phyloP scores from a whole-genome alignment of 768 basidiomycete species.

The Strobilomyces echinocephalus region DNA sequence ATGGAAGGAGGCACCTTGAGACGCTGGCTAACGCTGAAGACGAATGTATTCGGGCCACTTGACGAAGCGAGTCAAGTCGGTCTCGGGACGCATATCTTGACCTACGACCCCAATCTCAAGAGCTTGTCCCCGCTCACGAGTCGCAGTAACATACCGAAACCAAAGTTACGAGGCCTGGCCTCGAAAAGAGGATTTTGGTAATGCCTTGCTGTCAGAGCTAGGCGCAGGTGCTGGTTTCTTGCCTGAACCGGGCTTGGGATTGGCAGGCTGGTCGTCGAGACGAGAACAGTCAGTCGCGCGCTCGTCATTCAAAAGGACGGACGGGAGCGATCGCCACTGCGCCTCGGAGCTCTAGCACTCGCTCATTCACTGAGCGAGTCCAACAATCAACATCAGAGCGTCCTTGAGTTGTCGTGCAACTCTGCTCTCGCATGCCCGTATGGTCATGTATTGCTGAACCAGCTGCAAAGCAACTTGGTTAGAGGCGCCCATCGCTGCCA shows the following conservation, averaged over 20 bases:
- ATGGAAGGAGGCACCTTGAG: slow-evolving; percentile 98
- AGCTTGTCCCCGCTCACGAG: not conserved
- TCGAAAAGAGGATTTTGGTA: slow-evolving; percentile 97
- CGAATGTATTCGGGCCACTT: slow-evolving; percentile 99
- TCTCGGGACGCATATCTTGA: slow-evolving; percentile 86
- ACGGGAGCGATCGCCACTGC: slow-evolving; percentile 24
- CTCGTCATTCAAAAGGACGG: slow-evolving; percentile 21
- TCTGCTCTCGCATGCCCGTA: slow-evolving; percentile 32
- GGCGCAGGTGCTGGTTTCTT: slow-evolving; percentile 88
- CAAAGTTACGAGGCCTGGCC: slow-evolving; percentile 85
- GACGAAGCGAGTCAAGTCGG: slow-evolving; percentile 94
- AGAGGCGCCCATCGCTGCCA: slow-evolving; percentile 12
- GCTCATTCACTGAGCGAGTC: slow-evolving; percentile 30
- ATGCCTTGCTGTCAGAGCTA: slow-evolving; percentile 69
- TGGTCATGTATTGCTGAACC: slow-evolving; percentile 19
- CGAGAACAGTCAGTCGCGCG: slow-evolving; percentile 45
- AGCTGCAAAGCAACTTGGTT: slow-evolving; percentile 16
- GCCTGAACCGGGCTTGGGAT: slow-evolving; percentile 60
- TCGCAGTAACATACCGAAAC: slow-evolving; percentile 65
- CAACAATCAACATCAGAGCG: slow-evolving; percentile 36
- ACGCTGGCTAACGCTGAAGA: slow-evolving; percentile 90
- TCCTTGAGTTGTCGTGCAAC: slow-evolving; percentile 35
- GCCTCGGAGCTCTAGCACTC: slow-evolving; percentile 54
- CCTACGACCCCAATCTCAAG: slow-evolving; percentile 43
- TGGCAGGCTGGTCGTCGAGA: slow-evolving; percentile 92